These are phyloP conservation scores for Zea luxurians DNA, from an alignment of 176 grass and related monocot species.

Conservation along the genomic window DNA sequence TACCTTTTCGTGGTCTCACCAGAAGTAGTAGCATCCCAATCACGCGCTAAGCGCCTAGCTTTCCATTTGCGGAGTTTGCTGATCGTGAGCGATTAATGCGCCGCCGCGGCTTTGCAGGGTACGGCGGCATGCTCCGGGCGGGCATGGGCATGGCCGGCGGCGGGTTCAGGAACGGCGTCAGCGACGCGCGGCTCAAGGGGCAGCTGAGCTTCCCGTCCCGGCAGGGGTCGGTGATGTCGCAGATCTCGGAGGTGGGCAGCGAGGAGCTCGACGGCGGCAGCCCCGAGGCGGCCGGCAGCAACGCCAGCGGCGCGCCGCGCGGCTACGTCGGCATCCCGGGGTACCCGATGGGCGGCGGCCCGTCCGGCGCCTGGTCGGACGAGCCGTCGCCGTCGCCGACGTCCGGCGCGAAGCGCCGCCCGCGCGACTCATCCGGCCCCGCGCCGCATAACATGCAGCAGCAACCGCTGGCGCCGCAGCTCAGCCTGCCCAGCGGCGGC, in stretches of 20 bases:
- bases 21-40: conserved; percentile 33
- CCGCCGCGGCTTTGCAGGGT: conserved; percentile 49
- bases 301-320: conserved; percentile 26
- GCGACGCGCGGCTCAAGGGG: conserved; percentile 50
- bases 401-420: conserved; percentile 43
- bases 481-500: conserved; percentile 56
- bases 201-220: conserved; percentile 90
- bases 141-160: conserved; percentile 37
- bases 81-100: background rate
- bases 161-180: conserved; percentile 35
- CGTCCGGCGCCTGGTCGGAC: conserved; percentile 34
- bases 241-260: conserved; percentile 93
- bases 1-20: conserved; percentile 14
- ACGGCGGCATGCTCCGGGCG: conserved; percentile 55
- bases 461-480: conserved; percentile 59
- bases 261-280: conserved; percentile 53
- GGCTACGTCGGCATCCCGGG: conserved; percentile 48
- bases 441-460: background rate
- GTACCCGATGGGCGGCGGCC: conserved; percentile 33
- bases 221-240: conserved; percentile 89
- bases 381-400: conserved; percentile 44
- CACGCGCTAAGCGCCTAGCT: conserved; percentile 23
- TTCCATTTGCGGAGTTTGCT: conserved; percentile 31
- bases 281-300: conserved; percentile 61
- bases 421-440: conserved; percentile 7